Conservation (phyloP, 495 filamentous ascomycete genomes). For the Aspergillus nanangensis region DNA sequence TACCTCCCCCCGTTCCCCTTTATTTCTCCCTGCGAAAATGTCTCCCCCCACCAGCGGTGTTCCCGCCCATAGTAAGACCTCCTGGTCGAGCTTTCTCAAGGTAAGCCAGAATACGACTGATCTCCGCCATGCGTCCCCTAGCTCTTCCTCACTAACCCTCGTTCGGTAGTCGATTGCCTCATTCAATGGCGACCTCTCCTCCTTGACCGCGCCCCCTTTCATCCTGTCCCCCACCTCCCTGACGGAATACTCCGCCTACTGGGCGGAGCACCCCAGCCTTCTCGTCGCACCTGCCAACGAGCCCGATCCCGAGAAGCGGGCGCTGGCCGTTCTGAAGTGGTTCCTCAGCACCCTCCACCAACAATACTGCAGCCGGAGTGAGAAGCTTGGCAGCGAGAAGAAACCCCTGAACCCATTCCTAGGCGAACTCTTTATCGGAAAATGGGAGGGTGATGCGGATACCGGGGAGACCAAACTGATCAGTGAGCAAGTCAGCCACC, state of each 20-base stretch:
- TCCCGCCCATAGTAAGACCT: slow-evolving; percentile 40
- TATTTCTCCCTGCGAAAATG: slow-evolving; percentile 16
- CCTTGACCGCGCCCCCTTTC: slow-evolving; percentile 91
- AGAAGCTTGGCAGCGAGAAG: slow-evolving; percentile 92
- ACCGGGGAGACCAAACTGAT: slow-evolving; percentile 66
- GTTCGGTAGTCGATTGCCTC: slow-evolving; percentile 76
- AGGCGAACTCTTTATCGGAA: slow-evolving; percentile 86
- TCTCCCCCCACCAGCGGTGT: slow-evolving; percentile 31
- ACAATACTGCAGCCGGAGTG: slow-evolving; percentile 86
- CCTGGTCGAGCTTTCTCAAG: slow-evolving; percentile 54
- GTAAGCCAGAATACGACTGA: slow-evolving; percentile 17
- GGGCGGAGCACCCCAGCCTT: slow-evolving; percentile 86
- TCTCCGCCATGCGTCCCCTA: slow-evolving; percentile 1
- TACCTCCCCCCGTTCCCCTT: not conserved
- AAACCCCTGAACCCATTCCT: slow-evolving; percentile 92
- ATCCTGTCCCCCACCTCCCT: slow-evolving; percentile 90
- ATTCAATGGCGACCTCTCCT: slow-evolving; percentile 93
- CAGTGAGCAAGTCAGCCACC: slow-evolving; percentile 89
- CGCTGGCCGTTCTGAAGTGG: slow-evolving; percentile 90
- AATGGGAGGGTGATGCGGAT: slow-evolving; percentile 70
- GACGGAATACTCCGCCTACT: slow-evolving; percentile 94
- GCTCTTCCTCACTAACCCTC: not conserved
- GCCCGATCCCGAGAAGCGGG: slow-evolving; percentile 74
- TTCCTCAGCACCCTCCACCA: slow-evolving; percentile 94
- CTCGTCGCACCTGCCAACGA: slow-evolving; percentile 85